These are phyloP conservation scores for Vitis labrusca DNA, from an alignment of 164 flowering plant genomes.

Conservation along the genomic window DNA sequence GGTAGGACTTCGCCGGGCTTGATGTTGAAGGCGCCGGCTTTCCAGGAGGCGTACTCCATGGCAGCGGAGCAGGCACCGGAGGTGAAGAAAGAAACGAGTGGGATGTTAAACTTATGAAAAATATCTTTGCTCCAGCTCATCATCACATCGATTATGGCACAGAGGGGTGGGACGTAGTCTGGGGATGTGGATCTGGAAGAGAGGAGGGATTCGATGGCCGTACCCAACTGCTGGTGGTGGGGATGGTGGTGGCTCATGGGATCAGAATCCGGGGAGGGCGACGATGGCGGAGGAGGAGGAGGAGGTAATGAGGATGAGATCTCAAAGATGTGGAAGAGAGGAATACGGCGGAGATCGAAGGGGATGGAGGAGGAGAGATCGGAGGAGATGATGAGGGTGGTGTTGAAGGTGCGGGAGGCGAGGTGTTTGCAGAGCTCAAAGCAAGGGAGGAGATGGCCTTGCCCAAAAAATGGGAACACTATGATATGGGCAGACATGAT, in stretches of 20 bases:
- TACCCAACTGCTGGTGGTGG: conserved; percentile 3
- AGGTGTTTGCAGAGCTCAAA: conserved; percentile 28
- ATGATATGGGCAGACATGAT: too few species aligned
- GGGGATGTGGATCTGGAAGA: background rate
- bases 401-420: conserved; percentile 8
- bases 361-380: conserved; percentile 21
- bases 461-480: conserved; percentile 21
- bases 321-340: conserved; percentile 11
- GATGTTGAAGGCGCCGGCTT: conserved; percentile 10
- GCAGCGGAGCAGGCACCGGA: conserved; percentile 37
- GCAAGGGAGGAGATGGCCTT: conserved; percentile 28
- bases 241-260: conserved; percentile 1
- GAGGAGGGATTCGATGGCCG: conserved; percentile 12
- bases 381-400: conserved; percentile 19
- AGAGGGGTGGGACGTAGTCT: conserved; percentile 14
- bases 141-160: conserved; percentile 31
- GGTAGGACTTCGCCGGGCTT: conserved; percentile 26
- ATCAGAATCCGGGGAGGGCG: background rate
- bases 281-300: background rate
- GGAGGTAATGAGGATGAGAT: conserved; percentile 5
- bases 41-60: conserved; percentile 28
- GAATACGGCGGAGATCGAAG: conserved; percentile 17
- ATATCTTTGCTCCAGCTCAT: conserved; percentile 16
- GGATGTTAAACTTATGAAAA: conserved; percentile 19
- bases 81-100: conserved; percentile 28